Conservation (phyloP, 345 rosid species). For the Populus pruinosa region DNA sequence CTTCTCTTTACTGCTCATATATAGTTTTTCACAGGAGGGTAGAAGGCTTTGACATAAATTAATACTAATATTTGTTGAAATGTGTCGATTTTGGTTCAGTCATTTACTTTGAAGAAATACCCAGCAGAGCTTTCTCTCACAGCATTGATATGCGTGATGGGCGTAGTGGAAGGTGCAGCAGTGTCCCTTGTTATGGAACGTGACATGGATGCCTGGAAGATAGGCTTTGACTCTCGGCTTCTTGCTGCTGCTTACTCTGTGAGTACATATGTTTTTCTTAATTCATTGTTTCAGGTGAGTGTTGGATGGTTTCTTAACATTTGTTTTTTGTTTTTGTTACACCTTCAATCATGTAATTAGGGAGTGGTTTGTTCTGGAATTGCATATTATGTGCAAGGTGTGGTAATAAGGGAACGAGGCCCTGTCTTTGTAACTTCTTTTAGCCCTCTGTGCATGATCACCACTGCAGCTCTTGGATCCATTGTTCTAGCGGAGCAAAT, state of each 20-base stretch:
- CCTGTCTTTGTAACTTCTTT: constrained; percentile 84
- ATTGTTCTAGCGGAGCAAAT: constrained; percentile 61
- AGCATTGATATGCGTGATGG: constrained; percentile 66
- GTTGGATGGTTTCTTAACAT: too few species aligned
- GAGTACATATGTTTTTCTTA: constrained; percentile 6
- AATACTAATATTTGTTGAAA: background rate
- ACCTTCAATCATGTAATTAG: constrained; percentile 23
- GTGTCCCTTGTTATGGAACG: constrained; percentile 64
- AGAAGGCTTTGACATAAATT: background rate
- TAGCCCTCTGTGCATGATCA: constrained; percentile 83
- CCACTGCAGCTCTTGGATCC: constrained; percentile 66
- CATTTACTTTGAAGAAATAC: constrained; percentile 68
- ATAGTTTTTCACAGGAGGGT: background rate
- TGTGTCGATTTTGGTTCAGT: constrained; percentile 29
- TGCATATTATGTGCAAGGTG: constrained; percentile 78
- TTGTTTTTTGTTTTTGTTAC: background rate
- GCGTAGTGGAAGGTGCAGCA: constrained; percentile 51
- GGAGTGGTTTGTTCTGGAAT: constrained; percentile 89
- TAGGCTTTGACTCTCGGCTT: constrained; percentile 72
- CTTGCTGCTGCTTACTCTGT: constrained; percentile 83
- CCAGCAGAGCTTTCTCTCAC: constrained; percentile 94
- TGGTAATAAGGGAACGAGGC: constrained; percentile 61
- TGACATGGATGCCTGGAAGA: constrained; percentile 62
- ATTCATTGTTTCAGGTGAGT: background rate
- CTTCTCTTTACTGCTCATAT: background rate